Percentiles rank a stretch among this genome's conserved stretches.
phyloP scores from a whole-genome alignment of 495 filamentous ascomycete genomes.

The Astrocystis sublimbata region DNA sequence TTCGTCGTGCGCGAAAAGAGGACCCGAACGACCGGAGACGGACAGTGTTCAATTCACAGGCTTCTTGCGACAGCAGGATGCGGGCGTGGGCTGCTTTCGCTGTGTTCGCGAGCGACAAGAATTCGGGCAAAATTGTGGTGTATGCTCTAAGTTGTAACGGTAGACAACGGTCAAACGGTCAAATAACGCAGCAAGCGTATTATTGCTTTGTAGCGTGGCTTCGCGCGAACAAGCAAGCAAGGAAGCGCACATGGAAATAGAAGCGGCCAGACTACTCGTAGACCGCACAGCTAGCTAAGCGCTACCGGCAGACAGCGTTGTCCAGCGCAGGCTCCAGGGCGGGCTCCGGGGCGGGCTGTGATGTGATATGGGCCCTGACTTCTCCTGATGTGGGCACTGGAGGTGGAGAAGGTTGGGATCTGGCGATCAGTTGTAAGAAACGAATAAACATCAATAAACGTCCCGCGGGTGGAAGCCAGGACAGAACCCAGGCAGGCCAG shows the following conservation, averaged over 20 bases:
- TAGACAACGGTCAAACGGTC: not conserved
- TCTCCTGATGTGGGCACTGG: conserved; percentile 13
- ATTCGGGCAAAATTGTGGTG: not conserved
- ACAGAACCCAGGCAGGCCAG: too few relatives aligned
- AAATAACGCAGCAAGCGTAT: not conserved
- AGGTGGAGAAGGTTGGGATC: conserved; percentile 14
- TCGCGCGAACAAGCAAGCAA: not conserved
- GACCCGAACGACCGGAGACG: not conserved
- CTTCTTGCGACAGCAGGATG: not conserved
- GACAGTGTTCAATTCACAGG: conserved; percentile 1
- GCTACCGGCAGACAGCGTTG: not conserved
- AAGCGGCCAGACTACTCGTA: conserved; percentile 9
- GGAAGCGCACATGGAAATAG: too few relatives aligned
- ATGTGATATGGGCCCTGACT: too few relatives aligned
- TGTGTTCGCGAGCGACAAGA: not conserved
- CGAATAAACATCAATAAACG: conserved; percentile 8
- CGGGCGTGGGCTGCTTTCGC: not conserved
- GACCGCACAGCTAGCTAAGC: too few relatives aligned
- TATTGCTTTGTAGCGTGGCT: not conserved
- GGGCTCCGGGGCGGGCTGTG: too few relatives aligned
- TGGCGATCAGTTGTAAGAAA: conserved; percentile 11
- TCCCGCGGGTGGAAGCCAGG: too few relatives aligned
- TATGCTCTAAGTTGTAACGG: conserved; percentile 1
- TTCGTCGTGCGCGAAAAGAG: not conserved
- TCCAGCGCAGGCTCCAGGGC: too few relatives aligned